Percentiles rank a stretch among this genome's conserved stretches.
Evolutionary conservation across 2,329 filamentous ascomycete species (phyloP).

Genomic region (Phoma sp.): DNA sequence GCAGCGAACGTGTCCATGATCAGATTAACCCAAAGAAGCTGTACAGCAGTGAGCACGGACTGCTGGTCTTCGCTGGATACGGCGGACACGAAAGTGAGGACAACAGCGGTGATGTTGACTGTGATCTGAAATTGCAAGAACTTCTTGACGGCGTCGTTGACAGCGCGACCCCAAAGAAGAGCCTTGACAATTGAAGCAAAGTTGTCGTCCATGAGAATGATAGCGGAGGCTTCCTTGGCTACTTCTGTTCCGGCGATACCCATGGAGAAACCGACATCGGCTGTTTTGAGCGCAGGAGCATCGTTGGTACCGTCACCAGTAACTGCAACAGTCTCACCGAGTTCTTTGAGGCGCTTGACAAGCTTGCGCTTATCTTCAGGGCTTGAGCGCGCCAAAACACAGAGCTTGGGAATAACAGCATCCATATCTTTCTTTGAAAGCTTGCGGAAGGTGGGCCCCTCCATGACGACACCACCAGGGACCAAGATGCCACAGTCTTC

Average conservation of each 20-base stretch:
- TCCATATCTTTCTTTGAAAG: constrained; percentile 66
- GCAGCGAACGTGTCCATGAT: constrained; percentile 98
- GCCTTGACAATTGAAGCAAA: constrained; percentile 87
- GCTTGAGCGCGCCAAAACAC: constrained; percentile 72
- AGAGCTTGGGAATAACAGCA: constrained; percentile 65
- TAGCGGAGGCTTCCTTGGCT: constrained; percentile 83
- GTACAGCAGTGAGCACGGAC: constrained; percentile 85
- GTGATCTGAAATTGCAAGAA: constrained; percentile 71
- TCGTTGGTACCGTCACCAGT: constrained; percentile 87
- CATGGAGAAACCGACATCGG: constrained; percentile 86
- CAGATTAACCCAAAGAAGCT: constrained; percentile 93
- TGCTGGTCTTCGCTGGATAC: constrained; percentile 72
- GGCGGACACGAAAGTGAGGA: constrained; percentile 86
- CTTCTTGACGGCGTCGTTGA: constrained; percentile 53
- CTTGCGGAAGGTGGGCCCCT: constrained; percentile 79
- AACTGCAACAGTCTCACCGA: constrained; percentile 79
- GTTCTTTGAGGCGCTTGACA: constrained; percentile 67
- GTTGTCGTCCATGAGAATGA: constrained; percentile 88
- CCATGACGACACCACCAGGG: constrained; percentile 74
- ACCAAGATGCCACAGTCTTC: constrained; percentile 78
- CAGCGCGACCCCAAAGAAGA: constrained; percentile 72
- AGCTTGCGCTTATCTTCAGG: constrained; percentile 73
- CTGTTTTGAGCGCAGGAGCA: constrained; percentile 79
- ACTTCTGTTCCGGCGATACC: constrained; percentile 84
- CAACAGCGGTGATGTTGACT: constrained; percentile 90